These are phyloP conservation scores for Fusarium protoensiforme DNA, from an alignment of 2,329 filamentous ascomycete genomes.

Conservation along the genomic window DNA sequence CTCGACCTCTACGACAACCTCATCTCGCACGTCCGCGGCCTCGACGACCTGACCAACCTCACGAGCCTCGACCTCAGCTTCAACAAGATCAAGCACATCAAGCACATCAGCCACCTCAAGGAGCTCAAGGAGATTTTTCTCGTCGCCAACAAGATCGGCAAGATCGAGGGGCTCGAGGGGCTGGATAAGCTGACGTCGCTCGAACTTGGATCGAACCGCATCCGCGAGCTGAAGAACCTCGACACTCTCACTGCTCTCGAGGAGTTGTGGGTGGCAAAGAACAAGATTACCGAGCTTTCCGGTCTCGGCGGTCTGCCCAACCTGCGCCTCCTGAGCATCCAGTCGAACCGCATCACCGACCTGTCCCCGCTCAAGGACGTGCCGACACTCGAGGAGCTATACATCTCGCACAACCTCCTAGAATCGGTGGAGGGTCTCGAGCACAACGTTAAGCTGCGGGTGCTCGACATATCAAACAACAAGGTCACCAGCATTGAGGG, in stretches of 20 bases:
- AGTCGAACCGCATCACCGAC: constrained; percentile 89
- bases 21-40: constrained; percentile 84
- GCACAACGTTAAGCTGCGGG: constrained; percentile 72
- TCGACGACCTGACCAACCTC: constrained; percentile 81
- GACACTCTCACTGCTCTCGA: constrained; percentile 82
- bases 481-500: constrained; percentile 80
- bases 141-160: constrained; percentile 92
- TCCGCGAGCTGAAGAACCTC: constrained; percentile 88
- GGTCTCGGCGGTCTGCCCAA: constrained; percentile 80
- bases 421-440: constrained; percentile 80
- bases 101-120: constrained; percentile 81
- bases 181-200: constrained; percentile 82
- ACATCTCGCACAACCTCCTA: constrained; percentile 95
- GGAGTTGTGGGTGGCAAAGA: constrained; percentile 94
- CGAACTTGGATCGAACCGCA: constrained; percentile 92
- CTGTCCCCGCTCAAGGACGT: constrained; percentile 81
- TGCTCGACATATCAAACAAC: constrained; percentile 93
- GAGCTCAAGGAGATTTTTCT: constrained; percentile 88
- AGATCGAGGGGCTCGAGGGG: constrained; percentile 85
- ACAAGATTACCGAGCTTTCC: constrained; percentile 89
- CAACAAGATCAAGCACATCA: constrained; percentile 99
- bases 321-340: constrained; percentile 89
- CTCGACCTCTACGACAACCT: constrained; percentile 98
- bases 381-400: constrained; percentile 86
- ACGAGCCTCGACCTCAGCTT: constrained; percentile 91